Percentiles rank a stretch among this genome's conserved stretches.
Evolutionary conservation across 2,329 filamentous ascomycete species (phyloP).

Genomic region (Cordyceps javanica): DNA sequence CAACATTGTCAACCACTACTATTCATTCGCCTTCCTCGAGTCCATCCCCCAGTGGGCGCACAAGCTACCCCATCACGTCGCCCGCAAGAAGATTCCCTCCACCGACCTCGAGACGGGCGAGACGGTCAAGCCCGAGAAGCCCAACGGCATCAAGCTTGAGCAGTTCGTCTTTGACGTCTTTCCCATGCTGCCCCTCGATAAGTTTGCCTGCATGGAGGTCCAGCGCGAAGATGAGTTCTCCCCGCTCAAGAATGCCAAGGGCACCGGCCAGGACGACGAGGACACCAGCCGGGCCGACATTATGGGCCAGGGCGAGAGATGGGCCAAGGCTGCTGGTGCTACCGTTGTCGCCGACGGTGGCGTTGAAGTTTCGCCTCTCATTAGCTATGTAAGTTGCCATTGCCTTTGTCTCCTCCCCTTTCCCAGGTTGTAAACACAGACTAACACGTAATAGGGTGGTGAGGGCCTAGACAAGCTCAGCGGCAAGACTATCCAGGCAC

Average conservation of each 20-base stretch:
- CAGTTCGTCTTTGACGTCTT: conserved; percentile 99
- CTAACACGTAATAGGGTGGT: conserved; percentile 42
- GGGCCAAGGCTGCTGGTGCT: conserved; percentile 74
- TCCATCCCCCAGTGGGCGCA: conserved; percentile 81
- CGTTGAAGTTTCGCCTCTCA: conserved; percentile 84
- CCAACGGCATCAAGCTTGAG: conserved; percentile 98
- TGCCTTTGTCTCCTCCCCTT: not conserved
- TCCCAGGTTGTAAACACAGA: conserved; percentile 5
- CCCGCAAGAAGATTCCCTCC: conserved; percentile 95
- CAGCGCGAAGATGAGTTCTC: conserved; percentile 97
- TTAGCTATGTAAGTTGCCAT: conserved; percentile 80
- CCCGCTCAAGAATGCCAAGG: conserved; percentile 83
- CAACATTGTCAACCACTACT: conserved; percentile 99
- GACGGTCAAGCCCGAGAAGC: conserved; percentile 82
- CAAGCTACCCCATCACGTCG: conserved; percentile 89
- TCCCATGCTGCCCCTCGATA: conserved; percentile 74
- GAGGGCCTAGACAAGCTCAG: conserved; percentile 55
- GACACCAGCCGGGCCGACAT: conserved; percentile 91
- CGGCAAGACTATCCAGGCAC: conserved; percentile 46
- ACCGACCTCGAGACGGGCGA: conserved; percentile 71
- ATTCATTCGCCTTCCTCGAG: conserved; percentile 88
- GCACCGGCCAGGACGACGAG: conserved; percentile 85
- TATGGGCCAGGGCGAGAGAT: conserved; percentile 81
- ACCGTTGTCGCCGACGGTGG: conserved; percentile 64
- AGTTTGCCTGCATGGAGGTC: conserved; percentile 95